Conservation (phyloP, 331 rosid species). For the Prunus yedoensis region DNA sequence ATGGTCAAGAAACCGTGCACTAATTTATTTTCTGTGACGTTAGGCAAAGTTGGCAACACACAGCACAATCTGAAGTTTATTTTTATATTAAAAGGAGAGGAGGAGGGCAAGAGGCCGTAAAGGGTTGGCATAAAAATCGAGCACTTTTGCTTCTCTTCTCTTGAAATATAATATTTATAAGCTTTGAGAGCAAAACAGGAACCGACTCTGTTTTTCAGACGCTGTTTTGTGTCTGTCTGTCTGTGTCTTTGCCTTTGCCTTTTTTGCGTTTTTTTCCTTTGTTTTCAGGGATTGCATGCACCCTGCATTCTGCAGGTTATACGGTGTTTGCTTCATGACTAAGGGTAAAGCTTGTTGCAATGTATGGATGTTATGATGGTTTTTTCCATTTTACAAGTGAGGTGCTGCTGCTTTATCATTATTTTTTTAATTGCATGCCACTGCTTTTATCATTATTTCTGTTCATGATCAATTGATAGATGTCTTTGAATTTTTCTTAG, state of each 20-base stretch:
- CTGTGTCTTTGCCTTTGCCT: not conserved
- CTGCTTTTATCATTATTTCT: not conserved
- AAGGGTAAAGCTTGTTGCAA: not conserved
- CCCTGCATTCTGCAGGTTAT: constrained; percentile 1
- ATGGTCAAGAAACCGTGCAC: constrained; percentile 53
- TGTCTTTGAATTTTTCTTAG: not conserved
- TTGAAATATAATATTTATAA: not conserved
- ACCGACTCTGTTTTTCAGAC: constrained; percentile 19
- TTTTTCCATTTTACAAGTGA: not conserved
- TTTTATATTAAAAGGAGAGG: constrained; percentile 51
- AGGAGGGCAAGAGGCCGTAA: constrained; percentile 16
- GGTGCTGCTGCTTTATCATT: too few species aligned
- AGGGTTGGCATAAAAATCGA: constrained; percentile 52
- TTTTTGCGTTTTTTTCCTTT: not conserved
- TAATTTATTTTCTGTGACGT: constrained; percentile 54
- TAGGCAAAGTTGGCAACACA: constrained; percentile 25
- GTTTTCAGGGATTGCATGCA: constrained; percentile 1
- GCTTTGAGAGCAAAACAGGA: constrained; percentile 5
- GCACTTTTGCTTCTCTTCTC: constrained; percentile 23
- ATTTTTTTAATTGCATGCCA: not conserved
- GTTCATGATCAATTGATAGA: not conserved
- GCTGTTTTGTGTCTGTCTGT: constrained; percentile 12
- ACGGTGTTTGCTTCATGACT: not conserved
- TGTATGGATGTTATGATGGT: not conserved
- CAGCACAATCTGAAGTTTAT: not conserved